A percentile compares a stretch with the other conserved stretches of the same genome.
Conservation (phyloP, 192 early-diverging fungal genomes). For the Lobosporangium transversale region DNA sequence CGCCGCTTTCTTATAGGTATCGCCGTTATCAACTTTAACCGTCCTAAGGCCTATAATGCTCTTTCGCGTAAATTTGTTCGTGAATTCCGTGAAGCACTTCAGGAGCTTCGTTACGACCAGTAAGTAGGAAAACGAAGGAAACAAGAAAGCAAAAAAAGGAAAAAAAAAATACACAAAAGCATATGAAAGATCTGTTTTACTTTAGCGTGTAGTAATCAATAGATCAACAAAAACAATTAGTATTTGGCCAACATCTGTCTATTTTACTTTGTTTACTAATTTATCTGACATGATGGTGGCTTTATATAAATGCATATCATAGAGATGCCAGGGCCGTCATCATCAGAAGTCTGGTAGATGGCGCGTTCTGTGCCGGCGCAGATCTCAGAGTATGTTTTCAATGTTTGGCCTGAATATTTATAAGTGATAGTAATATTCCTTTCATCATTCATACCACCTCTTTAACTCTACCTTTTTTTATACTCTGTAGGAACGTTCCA, state of each 20-base stretch:
- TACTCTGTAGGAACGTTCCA: constrained; percentile 74
- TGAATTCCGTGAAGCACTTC: constrained; percentile 74
- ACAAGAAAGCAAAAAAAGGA: not conserved
- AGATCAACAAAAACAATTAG: too few species aligned
- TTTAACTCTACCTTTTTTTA: too few species aligned
- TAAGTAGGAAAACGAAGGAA: constrained; percentile 33
- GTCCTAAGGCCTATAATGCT: constrained; percentile 89
- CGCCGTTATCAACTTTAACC: constrained; percentile 80
- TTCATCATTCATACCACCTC: too few species aligned
- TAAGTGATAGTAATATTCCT: too few species aligned
- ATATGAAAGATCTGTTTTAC: too few species aligned
- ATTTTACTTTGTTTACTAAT: constrained; percentile 10
- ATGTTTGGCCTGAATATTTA: too few species aligned
- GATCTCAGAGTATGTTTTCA: constrained; percentile 91
- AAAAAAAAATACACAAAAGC: too few species aligned
- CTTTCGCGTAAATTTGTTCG: constrained; percentile 81
- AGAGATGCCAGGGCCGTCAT: constrained; percentile 81
- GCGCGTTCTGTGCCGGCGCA: constrained; percentile 95
- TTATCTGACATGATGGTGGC: too few species aligned
- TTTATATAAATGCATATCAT: too few species aligned
- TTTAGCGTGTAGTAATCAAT: too few species aligned
- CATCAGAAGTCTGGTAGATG: constrained; percentile 77
- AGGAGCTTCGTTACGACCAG: constrained; percentile 70
- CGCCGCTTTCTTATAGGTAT: too few species aligned
- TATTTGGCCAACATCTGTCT: too few species aligned